Percentiles rank a stretch among this genome's conserved stretches.
Conservation (phyloP, 257 asterid genomes). For the Penstemon davidsonii region DNA sequence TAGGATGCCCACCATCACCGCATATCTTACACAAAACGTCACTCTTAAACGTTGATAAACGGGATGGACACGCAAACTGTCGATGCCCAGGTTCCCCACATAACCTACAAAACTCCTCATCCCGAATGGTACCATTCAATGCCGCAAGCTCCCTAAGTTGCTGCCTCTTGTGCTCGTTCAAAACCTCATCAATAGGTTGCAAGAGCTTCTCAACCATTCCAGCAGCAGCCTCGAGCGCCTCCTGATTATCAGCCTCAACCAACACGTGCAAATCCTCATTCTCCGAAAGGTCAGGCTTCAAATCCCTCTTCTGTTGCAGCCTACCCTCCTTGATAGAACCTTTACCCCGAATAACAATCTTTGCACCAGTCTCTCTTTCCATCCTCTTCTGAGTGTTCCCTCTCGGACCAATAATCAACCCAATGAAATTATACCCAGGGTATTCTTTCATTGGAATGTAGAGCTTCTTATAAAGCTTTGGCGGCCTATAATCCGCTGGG, state of each 20-base stretch:
- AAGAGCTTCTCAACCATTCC: slow-evolving; percentile 95
- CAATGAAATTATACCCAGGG: slow-evolving; percentile 94
- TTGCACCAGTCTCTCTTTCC: slow-evolving; percentile 95
- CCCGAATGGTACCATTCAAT: slow-evolving; percentile 92
- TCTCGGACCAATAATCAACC: slow-evolving; percentile 89
- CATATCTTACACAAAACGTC: slow-evolving; percentile 90
- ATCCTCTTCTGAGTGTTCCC: slow-evolving; percentile 97
- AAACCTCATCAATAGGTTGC: slow-evolving; percentile 98
- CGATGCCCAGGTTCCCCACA: slow-evolving; percentile 98
- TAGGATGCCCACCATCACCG: slow-evolving; percentile 98
- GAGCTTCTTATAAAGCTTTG: slow-evolving; percentile 87
- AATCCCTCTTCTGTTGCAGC: slow-evolving; percentile 84
- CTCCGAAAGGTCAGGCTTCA: slow-evolving; percentile 80
- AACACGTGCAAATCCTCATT: slow-evolving; percentile 94
- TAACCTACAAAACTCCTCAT: slow-evolving; percentile 85
- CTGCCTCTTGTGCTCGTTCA: slow-evolving; percentile 94
- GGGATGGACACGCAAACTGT: slow-evolving; percentile 89
- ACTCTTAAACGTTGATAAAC: slow-evolving; percentile 78
- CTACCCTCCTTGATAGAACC: slow-evolving; percentile 96
- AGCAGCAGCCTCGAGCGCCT: slow-evolving; percentile 87
- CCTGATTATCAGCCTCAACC: slow-evolving; percentile 96
- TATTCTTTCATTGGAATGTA: slow-evolving; percentile 93
- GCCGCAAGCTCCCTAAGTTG: slow-evolving; percentile 98
- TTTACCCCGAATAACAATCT: slow-evolving; percentile 94
- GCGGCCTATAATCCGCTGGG: slow-evolving; percentile 97